Evolutionary conservation across 257 asterid genomes (phyloP), one percentile per base, ranked within the genome.

Genomic region (Solanum clarkiae): DNA sequence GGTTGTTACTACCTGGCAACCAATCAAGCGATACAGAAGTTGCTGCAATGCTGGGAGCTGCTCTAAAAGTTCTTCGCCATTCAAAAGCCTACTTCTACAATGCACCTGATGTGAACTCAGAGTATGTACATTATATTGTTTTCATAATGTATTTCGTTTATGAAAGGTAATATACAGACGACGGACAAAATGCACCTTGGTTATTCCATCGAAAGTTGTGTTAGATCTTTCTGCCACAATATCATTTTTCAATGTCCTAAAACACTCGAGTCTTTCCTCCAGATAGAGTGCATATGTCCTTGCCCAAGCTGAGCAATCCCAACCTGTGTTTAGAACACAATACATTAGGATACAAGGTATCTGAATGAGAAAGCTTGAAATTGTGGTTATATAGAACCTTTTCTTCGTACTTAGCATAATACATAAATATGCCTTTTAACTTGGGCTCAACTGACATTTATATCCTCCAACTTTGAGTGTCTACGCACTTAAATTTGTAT

Each of bases 221-320:
- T 90, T 63, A 44, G 80, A 89, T 75, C 89, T 91, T n/a, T 94
- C 97, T 1, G 97, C 72, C 66, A 92, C 95, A 80, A 93, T 88
- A 74, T 94, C 98, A 63, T 86, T 89, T 84, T 86, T 88, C 86
- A 93, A 83, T 81, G 88, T 88, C 86, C 98, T 90, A 86, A 91
- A 92, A 54, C 98, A 95, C 87, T 94, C 97, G 2, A 94, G 86
- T 82, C 96, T 91, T 91, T 95, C 97, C 91, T 95, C 99, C 8
- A 95, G 86, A 92, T 89, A 95, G 44, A 92, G 92, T 3, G 97
- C 97, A 60, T 95, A 95, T 15, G 98, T 86, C 16, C 99, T 89
- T 1, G 94, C 92, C 97, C 99, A 95, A 49, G 96, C 94, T 44
- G 98, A 92, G 90, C 99, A 95, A 88, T 95, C 99, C 97, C 97